phyloP scores from a whole-genome alignment of 306 rosid species.

The Dryas drummondii region DNA sequence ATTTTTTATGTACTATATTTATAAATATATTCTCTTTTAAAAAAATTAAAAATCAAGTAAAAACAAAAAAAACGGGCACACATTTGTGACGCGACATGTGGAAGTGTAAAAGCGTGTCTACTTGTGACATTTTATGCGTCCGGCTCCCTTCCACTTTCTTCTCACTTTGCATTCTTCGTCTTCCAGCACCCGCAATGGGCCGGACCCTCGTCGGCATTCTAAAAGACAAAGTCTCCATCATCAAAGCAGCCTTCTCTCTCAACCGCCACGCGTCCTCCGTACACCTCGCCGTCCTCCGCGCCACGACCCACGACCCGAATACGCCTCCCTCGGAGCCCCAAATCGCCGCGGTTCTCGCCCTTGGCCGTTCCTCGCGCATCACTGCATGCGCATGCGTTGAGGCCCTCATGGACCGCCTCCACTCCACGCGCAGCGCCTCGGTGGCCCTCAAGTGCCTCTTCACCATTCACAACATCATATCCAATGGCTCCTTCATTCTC shows the following conservation, averaged over 20 bases:
- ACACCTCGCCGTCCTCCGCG: conserved; percentile 54
- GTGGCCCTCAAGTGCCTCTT: conserved; percentile 82
- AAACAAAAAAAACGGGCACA: too few species aligned
- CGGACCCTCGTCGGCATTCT: conserved; percentile 39
- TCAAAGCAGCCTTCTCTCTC: conserved; percentile 53
- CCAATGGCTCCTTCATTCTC: conserved; percentile 49
- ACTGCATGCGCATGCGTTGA: conserved; percentile 51
- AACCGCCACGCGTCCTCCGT: conserved; percentile 49
- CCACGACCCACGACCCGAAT: conserved; percentile 65
- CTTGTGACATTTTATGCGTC: not conserved
- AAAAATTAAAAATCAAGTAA: too few species aligned
- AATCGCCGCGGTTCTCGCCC: conserved; percentile 49
- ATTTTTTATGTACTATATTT: too few species aligned
- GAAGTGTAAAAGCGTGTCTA: conserved; percentile 10
- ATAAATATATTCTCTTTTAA: too few species aligned
- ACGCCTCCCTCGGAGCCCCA: conserved; percentile 47
- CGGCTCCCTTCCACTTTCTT: too few species aligned
- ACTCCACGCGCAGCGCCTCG: conserved; percentile 50
- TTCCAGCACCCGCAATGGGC: conserved; percentile 23
- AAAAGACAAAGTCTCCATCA: conserved; percentile 68
- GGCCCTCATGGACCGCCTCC: conserved; percentile 73
- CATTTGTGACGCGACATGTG: not conserved
- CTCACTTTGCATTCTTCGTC: not conserved
- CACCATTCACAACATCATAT: conserved; percentile 55
- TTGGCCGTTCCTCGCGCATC: conserved; percentile 29